A percentile compares a stretch with the other conserved stretches of the same genome.
Evolutionary conservation across 2,329 filamentous ascomycete species (phyloP).

Genomic region (Talaromyces marneffei): DNA sequence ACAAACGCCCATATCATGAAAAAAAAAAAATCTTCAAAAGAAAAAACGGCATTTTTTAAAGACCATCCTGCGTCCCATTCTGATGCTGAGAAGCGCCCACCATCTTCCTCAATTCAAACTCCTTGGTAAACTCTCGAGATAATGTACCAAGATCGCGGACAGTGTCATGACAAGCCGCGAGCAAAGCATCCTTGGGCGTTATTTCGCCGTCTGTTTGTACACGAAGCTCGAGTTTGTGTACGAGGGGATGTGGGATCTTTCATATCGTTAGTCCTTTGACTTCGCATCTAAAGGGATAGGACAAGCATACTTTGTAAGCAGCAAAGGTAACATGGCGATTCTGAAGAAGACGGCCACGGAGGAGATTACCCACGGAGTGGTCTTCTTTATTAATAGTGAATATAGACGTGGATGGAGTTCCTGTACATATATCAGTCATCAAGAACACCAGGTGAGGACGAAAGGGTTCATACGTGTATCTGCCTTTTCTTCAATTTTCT

Average conservation of each 20-base stretch:
- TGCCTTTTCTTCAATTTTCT: slow-evolving; percentile 82
- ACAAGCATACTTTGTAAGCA: slow-evolving; percentile 71
- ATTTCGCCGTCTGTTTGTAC: slow-evolving; percentile 87
- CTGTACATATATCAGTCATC: slow-evolving; percentile 40
- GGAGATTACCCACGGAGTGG: slow-evolving; percentile 87
- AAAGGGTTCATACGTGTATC: slow-evolving; percentile 69
- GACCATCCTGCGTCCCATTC: slow-evolving; percentile 19
- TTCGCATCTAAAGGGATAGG: neutral
- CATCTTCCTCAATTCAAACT: slow-evolving; percentile 85
- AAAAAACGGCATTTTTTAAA: slow-evolving; percentile 1
- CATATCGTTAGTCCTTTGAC: neutral
- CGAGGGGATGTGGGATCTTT: slow-evolving; percentile 43
- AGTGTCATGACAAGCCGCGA: slow-evolving; percentile 73
- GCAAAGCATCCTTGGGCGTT: slow-evolving; percentile 81
- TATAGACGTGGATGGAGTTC: slow-evolving; percentile 88
- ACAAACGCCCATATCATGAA: neutral
- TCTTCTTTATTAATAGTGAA: slow-evolving; percentile 97
- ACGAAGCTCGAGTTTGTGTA: slow-evolving; percentile 61
- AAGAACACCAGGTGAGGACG: neutral
- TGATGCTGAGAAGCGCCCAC: slow-evolving; percentile 57
- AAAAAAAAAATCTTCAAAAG: neutral
- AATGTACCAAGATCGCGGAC: slow-evolving; percentile 75
- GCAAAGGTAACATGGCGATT: slow-evolving; percentile 81
- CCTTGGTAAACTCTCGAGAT: slow-evolving; percentile 83
- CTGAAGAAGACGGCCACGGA: slow-evolving; percentile 78